These are phyloP conservation scores for Tetragonia tetragonoides DNA, from an alignment of 148 eudicot species.

Conservation along the genomic window DNA sequence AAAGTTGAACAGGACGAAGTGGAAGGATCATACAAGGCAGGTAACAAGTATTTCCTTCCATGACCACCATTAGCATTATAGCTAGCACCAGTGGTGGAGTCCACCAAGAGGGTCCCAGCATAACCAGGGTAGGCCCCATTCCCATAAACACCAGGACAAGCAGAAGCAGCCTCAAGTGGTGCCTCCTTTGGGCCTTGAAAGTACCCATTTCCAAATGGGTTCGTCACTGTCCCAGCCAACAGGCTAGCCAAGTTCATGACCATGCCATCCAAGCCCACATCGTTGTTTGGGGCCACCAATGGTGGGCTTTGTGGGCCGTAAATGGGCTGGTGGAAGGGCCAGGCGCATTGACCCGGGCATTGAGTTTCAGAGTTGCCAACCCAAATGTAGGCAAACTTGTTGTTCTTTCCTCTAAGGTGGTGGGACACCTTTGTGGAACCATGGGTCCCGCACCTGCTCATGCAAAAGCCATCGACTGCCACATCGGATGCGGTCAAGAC, in stretches of 20 bases:
- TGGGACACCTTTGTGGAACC: conserved; percentile 22
- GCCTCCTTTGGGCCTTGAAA: conserved; percentile 53
- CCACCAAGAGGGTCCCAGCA: conserved; percentile 51
- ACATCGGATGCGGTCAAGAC: conserved; percentile 58
- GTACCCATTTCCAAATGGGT: conserved; percentile 58
- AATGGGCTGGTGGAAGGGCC: conserved; percentile 51
- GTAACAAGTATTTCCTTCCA: conserved; percentile 52
- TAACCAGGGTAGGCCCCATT: conserved; percentile 62
- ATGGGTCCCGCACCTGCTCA: conserved; percentile 46
- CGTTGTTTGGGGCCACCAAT: conserved; percentile 45
- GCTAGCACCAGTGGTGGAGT: conserved; percentile 38
- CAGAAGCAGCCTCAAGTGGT: conserved; percentile 50
- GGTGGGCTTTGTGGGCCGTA: conserved; percentile 62
- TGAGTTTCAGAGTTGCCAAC: conserved; percentile 53
- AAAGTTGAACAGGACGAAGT: conserved; percentile 46
- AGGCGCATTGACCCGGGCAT: conserved; percentile 37
- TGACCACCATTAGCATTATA: conserved; percentile 57
- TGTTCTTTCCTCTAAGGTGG: background rate
- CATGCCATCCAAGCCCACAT: conserved; percentile 60
- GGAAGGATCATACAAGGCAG: conserved; percentile 50
- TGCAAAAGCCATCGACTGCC: conserved; percentile 44
- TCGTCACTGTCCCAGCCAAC: conserved; percentile 47
- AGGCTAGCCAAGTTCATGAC: conserved; percentile 46
- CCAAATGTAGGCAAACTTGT: conserved; percentile 47
- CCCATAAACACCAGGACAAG: conserved; percentile 53